Evolutionary conservation across 2,329 filamentous ascomycete genomes (phyloP), one percentile per base, ranked within the genome.

Genomic region (Rhinocladiella similis): DNA sequence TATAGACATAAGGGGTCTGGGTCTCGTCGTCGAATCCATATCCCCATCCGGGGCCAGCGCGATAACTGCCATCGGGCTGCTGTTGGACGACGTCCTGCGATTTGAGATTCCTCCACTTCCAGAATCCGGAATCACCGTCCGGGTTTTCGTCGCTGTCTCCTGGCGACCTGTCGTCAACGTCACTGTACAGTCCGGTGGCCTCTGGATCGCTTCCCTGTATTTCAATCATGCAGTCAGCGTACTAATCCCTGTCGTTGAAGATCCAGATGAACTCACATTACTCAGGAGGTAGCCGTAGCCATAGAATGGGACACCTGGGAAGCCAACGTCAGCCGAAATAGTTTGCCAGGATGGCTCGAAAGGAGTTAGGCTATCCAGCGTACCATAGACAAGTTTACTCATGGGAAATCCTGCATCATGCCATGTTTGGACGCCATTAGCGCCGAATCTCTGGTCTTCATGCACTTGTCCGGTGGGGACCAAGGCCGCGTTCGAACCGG

Each of bases 81-180:
- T 49, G 27, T 7, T 16, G 13, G 29, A 49, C 29, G 12, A 49
- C 47, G 9, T 49, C 36, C 29, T 49, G 47, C 4, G 47, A 49
- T 36, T 49, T 49, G 7, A 49, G 29, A 18, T 38, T 49, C n/a
- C 47, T 16, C 49, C 49, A 51, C 10, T 33, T 43, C 49, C 49
- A 51, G 39, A 42, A 51, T n/a, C 49, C 49, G 12, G 35, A 29
- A n/a, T 18, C 10, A 14, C 18, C n/a, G 3, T 41, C n/a, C 3
- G 49, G 49, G 36, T 16, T n/a, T n/a, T 51, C 49, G 10, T 43
- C 14, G 29, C 22, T 51, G 25, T 43, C 36, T 22, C 49, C 49
- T 13, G 14, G 12, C 9, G 49, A 22, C 9, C 18, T 22, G 14
- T 25, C 39, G 22, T 9, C 16, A 16, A 25, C 35, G 12, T 14